Conservation (phyloP, 345 rosid species). For the Citrus glauca region DNA sequence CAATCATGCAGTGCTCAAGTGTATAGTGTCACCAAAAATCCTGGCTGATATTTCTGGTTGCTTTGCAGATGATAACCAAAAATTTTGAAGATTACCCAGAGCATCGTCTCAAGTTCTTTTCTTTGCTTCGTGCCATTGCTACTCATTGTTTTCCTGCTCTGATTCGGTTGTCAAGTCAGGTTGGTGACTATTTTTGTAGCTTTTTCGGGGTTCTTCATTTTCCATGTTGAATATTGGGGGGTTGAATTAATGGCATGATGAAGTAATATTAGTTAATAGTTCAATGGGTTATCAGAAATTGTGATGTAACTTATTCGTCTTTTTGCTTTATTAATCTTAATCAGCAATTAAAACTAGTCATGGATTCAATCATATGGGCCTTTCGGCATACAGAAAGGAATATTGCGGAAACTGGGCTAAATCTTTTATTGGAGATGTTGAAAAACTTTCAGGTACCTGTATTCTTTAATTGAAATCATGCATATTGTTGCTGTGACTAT, state of each 20-base stretch:
- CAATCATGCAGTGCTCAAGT: background rate
- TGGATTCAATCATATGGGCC: slow-evolving; percentile 99
- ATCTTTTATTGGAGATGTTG: slow-evolving; percentile 86
- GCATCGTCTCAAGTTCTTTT: slow-evolving; percentile 97
- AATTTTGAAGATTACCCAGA: slow-evolving; percentile 99
- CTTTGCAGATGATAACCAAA: slow-evolving; percentile 90
- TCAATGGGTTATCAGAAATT: background rate
- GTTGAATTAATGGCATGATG: background rate
- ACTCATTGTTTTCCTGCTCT: slow-evolving; percentile 89
- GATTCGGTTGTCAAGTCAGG: slow-evolving; percentile 91
- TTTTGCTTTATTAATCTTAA: slow-evolving; percentile 10
- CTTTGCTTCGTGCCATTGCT: slow-evolving; percentile 97
- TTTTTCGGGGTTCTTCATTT: background rate
- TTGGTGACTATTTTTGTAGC: slow-evolving; percentile 27
- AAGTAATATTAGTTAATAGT: background rate
- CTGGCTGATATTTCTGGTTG: slow-evolving; percentile 8
- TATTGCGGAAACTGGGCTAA: slow-evolving; percentile 96
- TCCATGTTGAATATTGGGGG: background rate
- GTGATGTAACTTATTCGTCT: background rate
- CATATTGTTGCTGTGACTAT: background rate
- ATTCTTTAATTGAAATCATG: background rate
- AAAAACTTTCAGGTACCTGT: slow-evolving; percentile 77
- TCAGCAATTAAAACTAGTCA: slow-evolving; percentile 96
- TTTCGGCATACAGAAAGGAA: slow-evolving; percentile 99
- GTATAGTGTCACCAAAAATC: background rate